A percentile compares a stretch with the other conserved stretches of the same genome.
Conservation (phyloP, 768 basidiomycete genomes). For the Lactarius tabidus region DNA sequence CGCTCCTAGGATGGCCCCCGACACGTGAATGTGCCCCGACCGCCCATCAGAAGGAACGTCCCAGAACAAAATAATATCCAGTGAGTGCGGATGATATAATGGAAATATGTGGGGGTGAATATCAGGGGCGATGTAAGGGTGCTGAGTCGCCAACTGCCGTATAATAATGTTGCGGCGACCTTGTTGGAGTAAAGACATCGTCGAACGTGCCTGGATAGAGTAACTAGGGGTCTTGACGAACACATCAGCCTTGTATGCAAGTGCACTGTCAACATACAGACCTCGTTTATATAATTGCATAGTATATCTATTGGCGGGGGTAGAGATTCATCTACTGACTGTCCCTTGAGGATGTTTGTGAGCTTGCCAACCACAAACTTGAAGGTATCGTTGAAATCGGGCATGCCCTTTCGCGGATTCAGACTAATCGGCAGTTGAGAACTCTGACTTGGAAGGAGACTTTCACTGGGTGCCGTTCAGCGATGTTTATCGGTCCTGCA, state of each 20-base stretch:
- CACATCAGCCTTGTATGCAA: background rate
- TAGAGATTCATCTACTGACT: conserved; percentile 19
- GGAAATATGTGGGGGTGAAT: conserved; percentile 67
- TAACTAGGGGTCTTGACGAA: conserved; percentile 16
- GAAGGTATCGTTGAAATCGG: conserved; percentile 40
- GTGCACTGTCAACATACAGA: conserved; percentile 1
- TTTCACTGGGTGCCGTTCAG: conserved; percentile 33
- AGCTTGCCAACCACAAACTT: conserved; percentile 53
- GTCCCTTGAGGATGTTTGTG: conserved; percentile 47
- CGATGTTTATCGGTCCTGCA: background rate
- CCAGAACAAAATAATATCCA: conserved; percentile 80
- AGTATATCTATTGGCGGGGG: conserved; percentile 29
- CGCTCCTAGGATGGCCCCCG: conserved; percentile 63
- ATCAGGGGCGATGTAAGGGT: conserved; percentile 54
- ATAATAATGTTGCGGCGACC: conserved; percentile 44
- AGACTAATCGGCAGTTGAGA: conserved; percentile 43
- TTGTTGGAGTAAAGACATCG: conserved; percentile 47
- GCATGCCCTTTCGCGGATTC: conserved; percentile 36
- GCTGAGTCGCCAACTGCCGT: conserved; percentile 36
- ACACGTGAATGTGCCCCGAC: conserved; percentile 55
- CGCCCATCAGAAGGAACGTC: conserved; percentile 56
- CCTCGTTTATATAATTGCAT: conserved; percentile 25
- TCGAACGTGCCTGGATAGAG: conserved; percentile 30
- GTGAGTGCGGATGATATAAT: conserved; percentile 64
- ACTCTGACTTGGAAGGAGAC: conserved; percentile 47